Conservation (phyloP, 2,329 filamentous ascomycete genomes). For the Trichoderma harzianum region DNA sequence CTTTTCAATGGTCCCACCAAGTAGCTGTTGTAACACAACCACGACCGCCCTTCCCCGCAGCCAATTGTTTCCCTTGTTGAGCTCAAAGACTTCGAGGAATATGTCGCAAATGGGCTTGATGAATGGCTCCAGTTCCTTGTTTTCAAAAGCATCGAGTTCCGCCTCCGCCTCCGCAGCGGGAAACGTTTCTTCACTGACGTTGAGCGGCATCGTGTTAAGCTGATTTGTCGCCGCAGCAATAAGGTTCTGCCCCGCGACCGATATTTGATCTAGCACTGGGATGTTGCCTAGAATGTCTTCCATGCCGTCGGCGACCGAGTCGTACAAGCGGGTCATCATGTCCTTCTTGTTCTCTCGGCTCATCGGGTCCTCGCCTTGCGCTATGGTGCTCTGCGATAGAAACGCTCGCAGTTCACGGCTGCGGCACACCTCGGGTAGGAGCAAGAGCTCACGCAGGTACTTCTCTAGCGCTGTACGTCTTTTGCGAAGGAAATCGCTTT, state of each 20-base stretch:
- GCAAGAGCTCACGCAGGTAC: slow-evolving; percentile 77
- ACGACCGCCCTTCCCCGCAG: slow-evolving; percentile 92
- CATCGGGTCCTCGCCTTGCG: slow-evolving; percentile 55
- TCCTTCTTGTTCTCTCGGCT: slow-evolving; percentile 69
- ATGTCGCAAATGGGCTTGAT: slow-evolving; percentile 98
- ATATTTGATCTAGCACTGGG: slow-evolving; percentile 90
- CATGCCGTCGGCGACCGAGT: slow-evolving; percentile 95
- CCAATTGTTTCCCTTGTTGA: slow-evolving; percentile 96
- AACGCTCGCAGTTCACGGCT: slow-evolving; percentile 90
- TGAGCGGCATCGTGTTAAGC: slow-evolving; percentile 54
- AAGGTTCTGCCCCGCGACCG: slow-evolving; percentile 85
- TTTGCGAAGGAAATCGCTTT: slow-evolving; percentile 93
- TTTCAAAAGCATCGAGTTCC: slow-evolving; percentile 89
- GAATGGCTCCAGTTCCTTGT: slow-evolving; percentile 85
- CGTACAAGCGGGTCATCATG: slow-evolving; percentile 92
- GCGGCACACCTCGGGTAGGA: slow-evolving; percentile 88
- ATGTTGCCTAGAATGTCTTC: slow-evolving; percentile 97
- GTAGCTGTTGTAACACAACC: slow-evolving; percentile 89
- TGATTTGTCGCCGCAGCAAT: slow-evolving; percentile 71
- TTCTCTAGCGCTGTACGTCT: slow-evolving; percentile 77
- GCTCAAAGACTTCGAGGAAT: slow-evolving; percentile 91
- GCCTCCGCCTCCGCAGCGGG: slow-evolving; percentile 78
- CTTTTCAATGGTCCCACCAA: slow-evolving; percentile 93
- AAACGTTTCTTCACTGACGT: slow-evolving; percentile 48
- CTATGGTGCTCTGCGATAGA: slow-evolving; percentile 80